Evolutionary conservation across 1,139 yeast genomes (phyloP), one percentile per base, ranked within the genome.

Genomic region (Suhomyces ambrosiae): DNA sequence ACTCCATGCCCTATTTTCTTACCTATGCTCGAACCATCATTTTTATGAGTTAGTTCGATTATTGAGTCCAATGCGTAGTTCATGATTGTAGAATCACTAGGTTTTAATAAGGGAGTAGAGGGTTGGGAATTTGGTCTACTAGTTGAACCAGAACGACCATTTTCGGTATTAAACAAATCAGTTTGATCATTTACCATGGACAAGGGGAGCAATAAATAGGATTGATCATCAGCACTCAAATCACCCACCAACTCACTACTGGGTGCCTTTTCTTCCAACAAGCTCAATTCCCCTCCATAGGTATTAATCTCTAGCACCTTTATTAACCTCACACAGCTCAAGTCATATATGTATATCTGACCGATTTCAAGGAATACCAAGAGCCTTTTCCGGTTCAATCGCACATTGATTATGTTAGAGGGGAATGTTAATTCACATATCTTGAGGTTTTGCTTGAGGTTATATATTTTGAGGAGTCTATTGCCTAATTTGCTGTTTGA

Each of bases 341-440:
- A 76, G 55, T 85, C 92, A 54, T 85, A 85, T 17, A 84, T 70
- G 52, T 79, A 82, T 8, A 85, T 76, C 46, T 83, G 85, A 33
- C 83, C 87, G 25, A 60, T 50, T 43, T 79, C 76, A 34, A 84
- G 58, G 10, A 81, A 65, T 14, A 83, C 86, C 32, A 83, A 69
- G 44, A 85, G 60, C 34, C 90, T 58, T 49, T 80, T 81, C 30
- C 89, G 64, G 56, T 84, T 85, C 65, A 85, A 71, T 45, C 77
- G 76, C 13, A 84, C 76, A 31, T 81, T 77, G 23, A 81, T 58
- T 6, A 85, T 77, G 11, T 73, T 67, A 7, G 80, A 74, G 1
- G 87, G 84, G 52, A 85, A 85, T 1, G 83, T 74, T 48, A 84
- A 60, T 50, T 83, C 90, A 56, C 89, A 82, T 9, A 84, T 82